Percentiles rank a stretch among this genome's conserved stretches.
phyloP scores from a whole-genome alignment of 345 rosid species.

The Excoecaria agallocha region DNA sequence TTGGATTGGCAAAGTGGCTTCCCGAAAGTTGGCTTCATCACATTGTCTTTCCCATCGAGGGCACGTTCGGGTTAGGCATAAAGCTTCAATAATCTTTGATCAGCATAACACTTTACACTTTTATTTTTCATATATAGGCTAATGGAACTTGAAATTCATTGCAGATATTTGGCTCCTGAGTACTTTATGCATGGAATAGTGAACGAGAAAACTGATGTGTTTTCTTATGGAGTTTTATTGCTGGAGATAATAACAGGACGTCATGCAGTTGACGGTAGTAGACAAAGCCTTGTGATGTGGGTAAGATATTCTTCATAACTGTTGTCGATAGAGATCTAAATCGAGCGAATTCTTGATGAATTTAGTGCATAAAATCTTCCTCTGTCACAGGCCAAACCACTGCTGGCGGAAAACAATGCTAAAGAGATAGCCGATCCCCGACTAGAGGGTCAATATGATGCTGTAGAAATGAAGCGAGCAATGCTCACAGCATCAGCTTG shows the following conservation, averaged over 20 bases:
- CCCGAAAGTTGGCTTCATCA: conserved; percentile 91
- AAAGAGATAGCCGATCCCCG: conserved; percentile 62
- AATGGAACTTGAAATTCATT: too few species aligned
- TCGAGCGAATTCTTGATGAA: too few species aligned
- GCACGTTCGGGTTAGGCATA: conserved; percentile 52
- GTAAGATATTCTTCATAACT: conserved; percentile 36
- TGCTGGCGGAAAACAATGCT: conserved; percentile 45
- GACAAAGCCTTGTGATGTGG: conserved; percentile 91
- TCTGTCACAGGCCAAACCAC: conserved; percentile 63
- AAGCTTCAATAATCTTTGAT: too few species aligned
- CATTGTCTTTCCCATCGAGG: conserved; percentile 83
- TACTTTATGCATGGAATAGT: conserved; percentile 94
- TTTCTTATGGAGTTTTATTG: conserved; percentile 79
- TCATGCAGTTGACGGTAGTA: conserved; percentile 67
- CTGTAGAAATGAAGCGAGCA: conserved; percentile 55
- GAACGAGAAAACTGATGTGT: conserved; percentile 88
- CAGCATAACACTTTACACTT: too few species aligned
- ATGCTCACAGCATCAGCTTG: conserved; percentile 74
- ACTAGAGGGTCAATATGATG: conserved; percentile 52
- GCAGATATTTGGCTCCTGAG: conserved; percentile 75
- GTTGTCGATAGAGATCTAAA: too few species aligned
- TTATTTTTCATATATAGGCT: too few species aligned
- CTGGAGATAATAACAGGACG: conserved; percentile 91
- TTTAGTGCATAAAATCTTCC: neutral
- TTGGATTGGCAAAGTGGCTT: conserved; percentile 96